phyloP scores from a whole-genome alignment of 306 rosid species.

The Dryas drummondii region DNA sequence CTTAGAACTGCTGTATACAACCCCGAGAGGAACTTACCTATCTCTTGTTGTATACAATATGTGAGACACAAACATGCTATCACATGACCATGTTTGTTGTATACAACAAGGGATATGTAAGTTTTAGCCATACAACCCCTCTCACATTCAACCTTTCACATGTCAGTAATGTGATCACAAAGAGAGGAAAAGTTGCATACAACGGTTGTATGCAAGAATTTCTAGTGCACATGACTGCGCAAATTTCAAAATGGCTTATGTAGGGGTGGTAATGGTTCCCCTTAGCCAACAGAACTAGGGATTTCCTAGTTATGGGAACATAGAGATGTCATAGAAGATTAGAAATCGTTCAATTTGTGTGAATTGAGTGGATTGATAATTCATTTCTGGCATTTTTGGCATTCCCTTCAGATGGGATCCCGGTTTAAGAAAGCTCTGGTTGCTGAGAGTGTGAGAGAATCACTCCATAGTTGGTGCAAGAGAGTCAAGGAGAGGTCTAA shows the following conservation, averaged over 20 bases:
- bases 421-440: conserved; percentile 77
- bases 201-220: no score
- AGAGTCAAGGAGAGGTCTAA: conserved; percentile 83
- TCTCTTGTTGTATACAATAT: no score
- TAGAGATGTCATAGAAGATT: not conserved
- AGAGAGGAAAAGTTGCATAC: no score
- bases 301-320: not conserved
- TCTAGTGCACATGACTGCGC: not conserved
- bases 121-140: no score
- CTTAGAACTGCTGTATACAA: no score
- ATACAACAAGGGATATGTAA: no score
- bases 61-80: no score
- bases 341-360: not conserved
- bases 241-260: no score
- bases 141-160: no score
- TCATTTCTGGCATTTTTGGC: not conserved
- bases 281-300: not conserved
- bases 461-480: conserved; percentile 96
- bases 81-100: no score
- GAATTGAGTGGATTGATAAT: not conserved
- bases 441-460: conserved; percentile 83
- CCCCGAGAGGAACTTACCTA: no score
- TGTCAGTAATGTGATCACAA: no score
- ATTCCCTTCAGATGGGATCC: conserved; percentile 78
- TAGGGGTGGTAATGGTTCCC: not conserved